Base-by-base conservation (phyloP, 345 rosid genomes). In the Hypericum perforatum region DNA sequence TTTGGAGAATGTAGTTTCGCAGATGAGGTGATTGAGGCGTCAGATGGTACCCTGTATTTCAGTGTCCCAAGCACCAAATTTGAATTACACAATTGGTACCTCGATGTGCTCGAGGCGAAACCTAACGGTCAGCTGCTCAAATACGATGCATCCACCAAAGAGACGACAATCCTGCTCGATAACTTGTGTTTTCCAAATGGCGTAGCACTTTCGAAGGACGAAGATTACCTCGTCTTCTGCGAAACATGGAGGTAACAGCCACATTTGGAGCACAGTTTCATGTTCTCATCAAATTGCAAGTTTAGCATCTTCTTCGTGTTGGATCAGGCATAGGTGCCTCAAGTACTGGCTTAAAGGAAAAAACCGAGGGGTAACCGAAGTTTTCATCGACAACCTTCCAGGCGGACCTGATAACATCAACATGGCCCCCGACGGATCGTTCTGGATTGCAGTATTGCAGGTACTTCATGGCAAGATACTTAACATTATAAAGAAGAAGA, bases 111-210 rank as follows among this genome's bases (percentile, higher is more conserved):
- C 5, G 84, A 76, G 67, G 87, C 76, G 16, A 74, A 55, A 41
- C 84, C 87, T 46, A 54, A 72, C 10, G 87, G 84, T 7, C 79
- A 69, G 69, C 57, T 81, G 41, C 84, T 81, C 57, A 74, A 70
- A 55, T 74, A 64, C 44, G 75, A 81, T 38, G 80, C 84, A 6
- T 57, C 65, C 4, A 56, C 43, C 29, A 61, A 67, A 3, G 52
- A 64, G 42, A 76, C 81, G 2, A 52, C 75, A 0, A 7, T 81
- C 39, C 16, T 81, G 37, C 66, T 81, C 8, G 74, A 73, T 22
- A 58, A 54, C 38, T 57, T 78, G 44, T 41, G 22, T 38, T 70
- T 76, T 16, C 49, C 84, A 12, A 81, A 81, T 13, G 84, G 84
- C 0, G 88, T 78, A 43, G 75, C 78, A 6, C 74, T 78, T 16